Evolutionary conservation across 257 asterid species (phyloP), one percentile per base, ranked within the genome.

Genomic region (Ocimum tenuiflorum): DNA sequence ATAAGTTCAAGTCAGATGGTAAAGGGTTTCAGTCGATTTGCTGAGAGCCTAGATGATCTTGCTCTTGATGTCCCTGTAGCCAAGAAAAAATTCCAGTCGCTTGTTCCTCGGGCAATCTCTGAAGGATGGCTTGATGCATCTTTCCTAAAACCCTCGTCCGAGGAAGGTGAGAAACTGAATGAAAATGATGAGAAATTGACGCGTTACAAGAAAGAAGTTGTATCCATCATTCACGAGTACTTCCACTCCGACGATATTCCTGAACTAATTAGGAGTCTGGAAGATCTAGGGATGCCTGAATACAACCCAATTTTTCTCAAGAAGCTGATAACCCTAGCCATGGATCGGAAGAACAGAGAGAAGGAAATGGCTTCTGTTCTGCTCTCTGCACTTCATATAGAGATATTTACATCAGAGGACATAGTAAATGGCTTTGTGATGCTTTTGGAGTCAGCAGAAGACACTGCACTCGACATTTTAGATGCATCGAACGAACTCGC

Each of bases 41-140:
- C 89, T 27, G 99, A 94, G 82, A 79, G 95, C 71, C 87, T 94
- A 3, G 99, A 94, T 57, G 99, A 94, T 74, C 99, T 94, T 48
- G 95, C 96, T 45, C 95, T 94, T 24, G 99, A 94, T 72, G 88
- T 94, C 57, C 99, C 99, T 69, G 83, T 91, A 51, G 99, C 99
- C 11, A 94, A 83, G 70, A 70, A 68, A 4, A 54, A 62, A 55
- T 94, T 79, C 72, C 78, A 81, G 47, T 63, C 83, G 7, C 69
- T 94, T 45, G 92, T 85, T 62, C 82, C 90, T 63, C 83, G 55
- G 70, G 99, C 97, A 8, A 75, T 90, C 71, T 80, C 94, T 15
- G 94, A 85, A 57, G 95, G 95, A 41, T 94, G 99, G 99, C 97
- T 94, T 35, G 99, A 90, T 76, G 76, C 83, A 12, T 78, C 96